phyloP scores from a whole-genome alignment of 805 yeast genomes.

The Kregervanrija fluxuum region DNA sequence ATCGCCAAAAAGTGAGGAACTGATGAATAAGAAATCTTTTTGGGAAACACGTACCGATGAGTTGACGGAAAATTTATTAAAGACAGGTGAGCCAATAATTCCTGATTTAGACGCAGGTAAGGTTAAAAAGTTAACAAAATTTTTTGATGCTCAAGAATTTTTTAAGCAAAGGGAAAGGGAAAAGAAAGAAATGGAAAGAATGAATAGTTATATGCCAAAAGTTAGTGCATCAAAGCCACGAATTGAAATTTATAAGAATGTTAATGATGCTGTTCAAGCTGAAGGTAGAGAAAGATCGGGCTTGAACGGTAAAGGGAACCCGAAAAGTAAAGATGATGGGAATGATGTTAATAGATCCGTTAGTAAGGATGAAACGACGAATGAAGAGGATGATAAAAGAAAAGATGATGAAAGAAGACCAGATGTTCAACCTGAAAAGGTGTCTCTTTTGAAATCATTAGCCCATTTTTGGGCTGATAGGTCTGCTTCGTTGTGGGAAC shows the following conservation, averaged over 20 bases:
- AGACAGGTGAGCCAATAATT: background rate
- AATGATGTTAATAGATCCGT: background rate
- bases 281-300: conserved; percentile 1
- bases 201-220: conserved; percentile 61
- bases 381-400: conserved; percentile 4
- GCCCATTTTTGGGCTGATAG: conserved; percentile 97
- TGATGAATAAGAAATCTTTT: conserved; percentile 11
- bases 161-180: conserved; percentile 82
- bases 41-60: conserved; percentile 20
- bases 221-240: conserved; percentile 74
- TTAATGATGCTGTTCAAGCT: conserved; percentile 66
- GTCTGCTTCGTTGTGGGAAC: conserved; percentile 92
- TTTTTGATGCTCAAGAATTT: conserved; percentile 76
- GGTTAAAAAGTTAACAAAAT: conserved; percentile 60
- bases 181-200: conserved; percentile 48
- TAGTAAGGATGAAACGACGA: background rate
- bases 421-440: conserved; percentile 51
- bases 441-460: conserved; percentile 73
- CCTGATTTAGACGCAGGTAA: conserved; percentile 26
- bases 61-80: conserved; percentile 8
- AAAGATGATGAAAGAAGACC: conserved; percentile 6
- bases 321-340: background rate
- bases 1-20: conserved; percentile 9
- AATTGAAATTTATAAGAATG: conserved; percentile 84
- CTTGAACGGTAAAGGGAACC: conserved; percentile 1